Conservation (phyloP, 108 stramenopile species). For the Nannochloropsis salina region DNA sequence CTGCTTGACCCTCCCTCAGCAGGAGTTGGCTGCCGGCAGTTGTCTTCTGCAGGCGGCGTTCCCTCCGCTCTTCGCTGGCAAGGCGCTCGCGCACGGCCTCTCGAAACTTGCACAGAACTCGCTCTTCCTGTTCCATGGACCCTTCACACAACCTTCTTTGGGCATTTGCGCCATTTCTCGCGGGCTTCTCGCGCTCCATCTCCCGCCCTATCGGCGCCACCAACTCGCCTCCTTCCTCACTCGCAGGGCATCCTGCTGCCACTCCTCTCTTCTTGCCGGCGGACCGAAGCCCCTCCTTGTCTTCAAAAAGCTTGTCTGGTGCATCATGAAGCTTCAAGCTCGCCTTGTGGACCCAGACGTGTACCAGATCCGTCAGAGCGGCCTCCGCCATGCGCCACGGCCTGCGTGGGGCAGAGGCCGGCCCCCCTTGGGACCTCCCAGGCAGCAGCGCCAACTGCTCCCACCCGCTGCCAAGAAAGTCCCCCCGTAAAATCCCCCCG, state of each 20-base stretch:
- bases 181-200: too few relatives aligned
- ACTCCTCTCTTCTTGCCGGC: neutral
- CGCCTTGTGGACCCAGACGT: neutral
- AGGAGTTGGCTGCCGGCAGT: neutral
- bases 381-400: neutral
- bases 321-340: neutral
- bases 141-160: too few relatives aligned
- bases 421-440: too few relatives aligned
- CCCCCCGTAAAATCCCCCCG: neutral
- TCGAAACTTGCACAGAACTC: neutral
- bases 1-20: neutral
- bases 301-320: neutral
- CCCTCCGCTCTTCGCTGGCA: neutral
- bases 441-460: neutral
- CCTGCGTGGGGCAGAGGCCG: neutral
- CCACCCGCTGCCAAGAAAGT: neutral
- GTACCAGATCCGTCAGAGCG: neutral
- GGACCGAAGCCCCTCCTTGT: neutral
- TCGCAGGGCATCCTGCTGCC: neutral
- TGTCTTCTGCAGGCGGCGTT: neutral
- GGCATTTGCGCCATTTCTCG: too few relatives aligned
- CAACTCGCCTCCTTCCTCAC: neutral
- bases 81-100: neutral
- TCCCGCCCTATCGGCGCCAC: too few relatives aligned
- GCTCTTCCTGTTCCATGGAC: neutral